A percentile compares a stretch with the other conserved stretches of the same genome.
Evolutionary conservation across 2,329 filamentous ascomycete species (phyloP).

Genomic region (Sclerotinia subarctica): DNA sequence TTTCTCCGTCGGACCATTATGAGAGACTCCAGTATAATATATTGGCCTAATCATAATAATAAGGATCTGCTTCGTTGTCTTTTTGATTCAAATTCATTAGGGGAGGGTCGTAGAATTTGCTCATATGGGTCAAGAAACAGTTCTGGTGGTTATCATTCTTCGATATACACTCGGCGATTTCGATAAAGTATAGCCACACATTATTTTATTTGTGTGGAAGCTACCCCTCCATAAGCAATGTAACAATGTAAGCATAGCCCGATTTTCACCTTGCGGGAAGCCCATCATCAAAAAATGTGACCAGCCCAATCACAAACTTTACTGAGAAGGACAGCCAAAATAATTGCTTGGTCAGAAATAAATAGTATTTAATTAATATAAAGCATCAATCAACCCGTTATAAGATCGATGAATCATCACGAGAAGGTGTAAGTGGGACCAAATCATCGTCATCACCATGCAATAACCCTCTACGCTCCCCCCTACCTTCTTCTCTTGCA

Average conservation of each 20-base stretch:
- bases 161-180: background rate
- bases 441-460: constrained; percentile 38
- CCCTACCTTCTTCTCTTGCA: constrained; percentile 41
- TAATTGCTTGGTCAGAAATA: background rate
- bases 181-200: background rate
- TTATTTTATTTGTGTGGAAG: background rate
- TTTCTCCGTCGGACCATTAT: background rate
- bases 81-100: background rate
- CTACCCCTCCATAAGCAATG: constrained; percentile 4
- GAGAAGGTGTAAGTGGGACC: constrained; percentile 26
- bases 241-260: constrained; percentile 11
- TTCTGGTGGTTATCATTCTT: background rate
- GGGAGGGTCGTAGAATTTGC: background rate
- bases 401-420: constrained; percentile 31
- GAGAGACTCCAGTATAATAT: background rate
- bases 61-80: constrained; percentile 1
- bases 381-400: constrained; percentile 22
- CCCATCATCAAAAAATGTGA: background rate
- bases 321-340: background rate
- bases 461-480: constrained; percentile 46
- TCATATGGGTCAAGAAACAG: background rate
- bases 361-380: background rate
- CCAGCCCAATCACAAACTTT: background rate
- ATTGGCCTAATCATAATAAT: background rate
- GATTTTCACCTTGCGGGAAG: background rate